Percentiles rank a stretch among this genome's conserved stretches.
These are phyloP conservation scores for Dactylellina haptotyla DNA, from an alignment of 2,329 filamentous ascomycete genomes.

Conservation along the genomic window DNA sequence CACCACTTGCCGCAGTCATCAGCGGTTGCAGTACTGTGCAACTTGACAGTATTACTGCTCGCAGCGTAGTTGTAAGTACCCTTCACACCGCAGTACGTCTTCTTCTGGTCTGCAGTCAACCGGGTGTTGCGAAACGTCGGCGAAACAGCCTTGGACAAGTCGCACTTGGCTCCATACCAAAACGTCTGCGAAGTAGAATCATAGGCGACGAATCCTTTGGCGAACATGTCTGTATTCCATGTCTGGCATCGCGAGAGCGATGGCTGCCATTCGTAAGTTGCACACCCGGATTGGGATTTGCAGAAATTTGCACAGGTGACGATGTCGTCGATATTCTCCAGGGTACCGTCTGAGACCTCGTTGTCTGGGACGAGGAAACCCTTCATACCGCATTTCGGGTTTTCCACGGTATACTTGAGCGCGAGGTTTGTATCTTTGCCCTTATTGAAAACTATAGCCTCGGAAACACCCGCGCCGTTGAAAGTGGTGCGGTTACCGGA, in stretches of 20 bases:
- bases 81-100: constrained; percentile 22
- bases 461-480: neutral
- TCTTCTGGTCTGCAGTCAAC: constrained; percentile 20
- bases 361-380: constrained; percentile 16
- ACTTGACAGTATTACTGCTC: constrained; percentile 15
- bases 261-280: constrained; percentile 33
- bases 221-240: constrained; percentile 29
- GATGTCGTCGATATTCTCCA: constrained; percentile 22
- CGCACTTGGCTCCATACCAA: constrained; percentile 27
- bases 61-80: constrained; percentile 20
- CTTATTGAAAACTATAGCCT: constrained; percentile 34
- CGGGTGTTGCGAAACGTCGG: constrained; percentile 33
- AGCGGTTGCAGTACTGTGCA: constrained; percentile 3
- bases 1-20: constrained; percentile 42
- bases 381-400: constrained; percentile 27
- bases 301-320: constrained; percentile 24
- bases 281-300: constrained; percentile 28
- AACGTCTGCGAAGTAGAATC: constrained; percentile 20
- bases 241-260: constrained; percentile 24
- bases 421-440: constrained; percentile 18
- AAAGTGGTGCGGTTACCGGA: constrained; percentile 15
- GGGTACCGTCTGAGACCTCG: neutral
- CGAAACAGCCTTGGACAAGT: constrained; percentile 15
- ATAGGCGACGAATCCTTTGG: constrained; percentile 9
- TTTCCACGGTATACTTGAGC: constrained; percentile 30